A percentile compares a stretch with the other conserved stretches of the same genome.
Conservation (phyloP, 176 grass and related monocot species). For the Oropetium thomaeum region DNA sequence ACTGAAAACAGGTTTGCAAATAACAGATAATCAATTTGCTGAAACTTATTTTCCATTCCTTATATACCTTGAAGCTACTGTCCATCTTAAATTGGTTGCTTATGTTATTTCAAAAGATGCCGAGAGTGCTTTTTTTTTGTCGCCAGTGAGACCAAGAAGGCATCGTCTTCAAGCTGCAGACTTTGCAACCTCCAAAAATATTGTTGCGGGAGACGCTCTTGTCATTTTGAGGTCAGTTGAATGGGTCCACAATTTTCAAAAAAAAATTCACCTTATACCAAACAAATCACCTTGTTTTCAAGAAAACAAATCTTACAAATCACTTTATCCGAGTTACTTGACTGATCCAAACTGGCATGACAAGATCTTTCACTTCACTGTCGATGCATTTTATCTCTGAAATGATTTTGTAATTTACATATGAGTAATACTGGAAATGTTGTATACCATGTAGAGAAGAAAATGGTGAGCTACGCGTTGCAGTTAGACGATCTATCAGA, state of each 20-base stretch:
- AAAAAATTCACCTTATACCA: no score
- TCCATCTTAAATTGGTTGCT: neutral
- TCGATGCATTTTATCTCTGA: neutral
- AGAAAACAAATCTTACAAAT: no score
- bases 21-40: neutral
- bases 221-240: constrained; percentile 12
- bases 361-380: neutral
- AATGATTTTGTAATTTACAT: neutral
- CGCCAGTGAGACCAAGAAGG: neutral
- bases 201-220: neutral
- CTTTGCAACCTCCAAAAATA: neutral
- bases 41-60: neutral
- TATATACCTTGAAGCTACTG: neutral
- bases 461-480: neutral
- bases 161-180: constrained; percentile 1
- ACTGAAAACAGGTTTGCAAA: neutral
- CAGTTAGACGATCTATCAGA: neutral
- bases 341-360: neutral
- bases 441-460: neutral
- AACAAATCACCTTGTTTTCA: neutral
- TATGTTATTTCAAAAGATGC: no score
- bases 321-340: neutral
- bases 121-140: no score
- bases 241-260: no score
- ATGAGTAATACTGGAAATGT: neutral